Evolutionary conservation across 1,139 yeast genomes (phyloP), one percentile per base, ranked within the genome.

Genomic region (Zygosaccharomyces pseudobailii): DNA sequence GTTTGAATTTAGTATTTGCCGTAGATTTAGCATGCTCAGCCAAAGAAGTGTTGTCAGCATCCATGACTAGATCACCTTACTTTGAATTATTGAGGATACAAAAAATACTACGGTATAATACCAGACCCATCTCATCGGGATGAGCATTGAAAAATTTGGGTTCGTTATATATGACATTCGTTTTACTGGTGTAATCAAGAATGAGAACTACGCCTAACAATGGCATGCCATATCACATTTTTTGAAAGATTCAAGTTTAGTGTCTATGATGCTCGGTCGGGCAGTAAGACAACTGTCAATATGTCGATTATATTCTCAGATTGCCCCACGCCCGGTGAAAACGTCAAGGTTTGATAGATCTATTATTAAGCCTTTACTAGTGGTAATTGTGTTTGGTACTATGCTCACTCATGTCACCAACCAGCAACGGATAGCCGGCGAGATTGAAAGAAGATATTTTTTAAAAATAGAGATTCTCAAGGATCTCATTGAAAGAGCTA

Each of bases 361-460:
- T 1, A 56, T 65, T 55, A 42, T 61, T 17, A 67, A 65, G 42
- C 69, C 72, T 3, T 57, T 50, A 5, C 32, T 63, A 6, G 59
- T 65, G 17, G 51, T 69, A 5, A 53, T 75, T 2, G 51, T 69
- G 43, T 57, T 69, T 43, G 64, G 71, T 7, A 57, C 70, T 1
- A 63, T 65, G 43, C 53, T 69, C 3, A 70, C 59, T 28, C 66
- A 62, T 54, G 72, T 72, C 8, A 68, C 55, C 45, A 67, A 65
- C 49, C 70, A 74, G 36, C 68, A 75, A 21, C 65, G 52, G 47
- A 68, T 71, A 5, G 71, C 56, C 24, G 66, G 54, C 8, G 73
- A 57, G 46, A 68, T 78, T 44, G 77, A 70, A 35, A 58, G 67
- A 46, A 53, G 68, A n/a, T 69, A 69, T 51, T 37, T 44, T 1